phyloP scores from a whole-genome alignment of 371 early-diverging fungal genomes.

The Mucor ambiguus region DNA sequence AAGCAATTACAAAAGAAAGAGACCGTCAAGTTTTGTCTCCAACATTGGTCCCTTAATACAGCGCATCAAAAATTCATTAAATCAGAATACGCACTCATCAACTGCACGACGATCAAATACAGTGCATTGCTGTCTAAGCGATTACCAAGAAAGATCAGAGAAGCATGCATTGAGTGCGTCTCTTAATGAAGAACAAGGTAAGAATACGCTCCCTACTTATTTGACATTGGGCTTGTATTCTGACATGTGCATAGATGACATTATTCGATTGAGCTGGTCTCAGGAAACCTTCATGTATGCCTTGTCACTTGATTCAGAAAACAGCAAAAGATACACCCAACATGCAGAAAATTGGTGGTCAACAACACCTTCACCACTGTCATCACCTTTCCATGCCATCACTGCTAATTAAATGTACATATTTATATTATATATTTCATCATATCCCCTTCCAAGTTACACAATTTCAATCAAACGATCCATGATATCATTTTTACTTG shows the following conservation, averaged over 20 bases:
- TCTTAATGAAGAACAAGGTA: background rate
- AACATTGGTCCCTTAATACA: constrained; percentile 7
- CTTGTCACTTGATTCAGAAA: constrained; percentile 1
- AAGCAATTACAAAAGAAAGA: constrained; percentile 12
- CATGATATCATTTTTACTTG: background rate
- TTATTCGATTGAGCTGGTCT: background rate
- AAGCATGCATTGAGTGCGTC: background rate
- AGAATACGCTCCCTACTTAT: background rate
- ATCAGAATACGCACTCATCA: background rate
- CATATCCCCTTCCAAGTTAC: background rate
- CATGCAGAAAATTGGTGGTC: constrained; percentile 17
- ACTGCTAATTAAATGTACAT: constrained; percentile 7
- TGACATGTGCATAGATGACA: background rate
- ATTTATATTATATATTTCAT: background rate
- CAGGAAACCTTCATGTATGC: constrained; percentile 8
- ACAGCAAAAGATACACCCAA: constrained; percentile 6
- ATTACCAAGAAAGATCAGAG: constrained; percentile 5
- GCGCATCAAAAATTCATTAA: constrained; percentile 10
- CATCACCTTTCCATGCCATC: background rate
- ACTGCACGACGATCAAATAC: constrained; percentile 10
- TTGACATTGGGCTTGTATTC: background rate
- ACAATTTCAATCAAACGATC: background rate
- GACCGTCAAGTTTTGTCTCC: constrained; percentile 6
- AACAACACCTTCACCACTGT: constrained; percentile 4
- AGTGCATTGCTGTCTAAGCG: constrained; percentile 1